These are phyloP conservation scores for Solanum arcanum DNA, from an alignment of 257 asterid species.

Conservation along the genomic window DNA sequence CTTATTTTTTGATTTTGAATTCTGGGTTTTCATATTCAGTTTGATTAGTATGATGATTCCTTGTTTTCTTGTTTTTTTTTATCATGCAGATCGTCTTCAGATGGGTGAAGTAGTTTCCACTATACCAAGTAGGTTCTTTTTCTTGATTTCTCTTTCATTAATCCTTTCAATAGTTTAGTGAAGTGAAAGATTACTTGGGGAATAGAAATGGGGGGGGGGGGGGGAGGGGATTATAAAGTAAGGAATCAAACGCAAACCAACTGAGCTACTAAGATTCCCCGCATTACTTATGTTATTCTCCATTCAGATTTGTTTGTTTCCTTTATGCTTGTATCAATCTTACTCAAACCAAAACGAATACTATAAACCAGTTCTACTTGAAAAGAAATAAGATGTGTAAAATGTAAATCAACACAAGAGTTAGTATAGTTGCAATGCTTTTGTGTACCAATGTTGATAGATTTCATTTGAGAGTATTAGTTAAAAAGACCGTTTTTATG, in stretches of 20 bases:
- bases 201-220: no score
- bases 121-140: slow-evolving; percentile 57
- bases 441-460: no score
- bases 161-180: no score
- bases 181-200: no score
- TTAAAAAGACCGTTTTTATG: background rate
- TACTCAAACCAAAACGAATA: background rate
- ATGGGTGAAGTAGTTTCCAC: slow-evolving; percentile 99
- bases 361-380: background rate
- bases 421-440: background rate
- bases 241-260: no score
- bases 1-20: background rate
- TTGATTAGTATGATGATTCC: background rate
- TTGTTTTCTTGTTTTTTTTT: background rate
- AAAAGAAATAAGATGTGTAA: background rate
- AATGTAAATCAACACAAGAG: background rate
- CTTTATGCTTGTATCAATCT: background rate
- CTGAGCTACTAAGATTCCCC: no score
- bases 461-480: background rate
- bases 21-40: background rate
- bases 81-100: slow-evolving; percentile 79
- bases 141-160: no score
- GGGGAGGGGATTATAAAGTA: no score
- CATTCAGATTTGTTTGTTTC: background rate
- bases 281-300: background rate